A percentile compares a stretch with the other conserved stretches of the same genome.
phyloP scores from a whole-genome alignment of 805 yeast genomes.

The Nakazawaea holstii region DNA sequence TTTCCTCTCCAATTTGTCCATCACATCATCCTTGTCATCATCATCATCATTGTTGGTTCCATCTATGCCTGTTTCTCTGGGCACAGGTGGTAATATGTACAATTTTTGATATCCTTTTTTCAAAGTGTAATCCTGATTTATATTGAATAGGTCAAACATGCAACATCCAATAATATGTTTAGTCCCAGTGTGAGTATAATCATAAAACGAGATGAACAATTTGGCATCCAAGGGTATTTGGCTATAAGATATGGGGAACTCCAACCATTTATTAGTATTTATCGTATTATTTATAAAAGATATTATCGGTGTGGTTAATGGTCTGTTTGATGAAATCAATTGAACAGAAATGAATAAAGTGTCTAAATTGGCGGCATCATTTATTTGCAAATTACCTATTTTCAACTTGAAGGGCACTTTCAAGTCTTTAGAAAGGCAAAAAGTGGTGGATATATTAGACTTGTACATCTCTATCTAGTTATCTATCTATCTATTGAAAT shows the following conservation, averaged over 20 bases:
- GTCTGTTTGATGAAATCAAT: conserved; percentile 37
- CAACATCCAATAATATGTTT: conserved; percentile 55
- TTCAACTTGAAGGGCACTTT: conserved; percentile 43
- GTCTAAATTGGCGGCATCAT: conserved; percentile 12
- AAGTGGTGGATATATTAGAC: conserved; percentile 30
- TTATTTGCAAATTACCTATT: conserved; percentile 20
- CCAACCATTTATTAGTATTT: conserved; percentile 60
- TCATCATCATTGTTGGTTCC: conserved; percentile 27
- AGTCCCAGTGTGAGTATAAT: conserved; percentile 50
- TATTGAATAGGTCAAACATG: conserved; percentile 53
- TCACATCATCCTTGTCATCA: conserved; percentile 22
- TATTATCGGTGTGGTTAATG: conserved; percentile 38
- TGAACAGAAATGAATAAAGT: conserved; percentile 9
- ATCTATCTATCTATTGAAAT: background rate
- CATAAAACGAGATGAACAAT: conserved; percentile 62
- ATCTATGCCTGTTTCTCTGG: background rate
- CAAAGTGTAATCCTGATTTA: conserved; percentile 42
- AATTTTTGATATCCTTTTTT: conserved; percentile 68
- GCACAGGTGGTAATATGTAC: conserved; percentile 33
- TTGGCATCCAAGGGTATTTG: conserved; percentile 65
- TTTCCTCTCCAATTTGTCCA: conserved; percentile 45
- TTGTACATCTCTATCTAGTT: background rate
- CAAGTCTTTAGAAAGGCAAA: conserved; percentile 53
- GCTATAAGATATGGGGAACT: conserved; percentile 63
- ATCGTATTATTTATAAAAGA: conserved; percentile 22